Base-by-base conservation (phyloP, 2,329 filamentous ascomycete genomes). In the Fusarium concolor region DNA sequence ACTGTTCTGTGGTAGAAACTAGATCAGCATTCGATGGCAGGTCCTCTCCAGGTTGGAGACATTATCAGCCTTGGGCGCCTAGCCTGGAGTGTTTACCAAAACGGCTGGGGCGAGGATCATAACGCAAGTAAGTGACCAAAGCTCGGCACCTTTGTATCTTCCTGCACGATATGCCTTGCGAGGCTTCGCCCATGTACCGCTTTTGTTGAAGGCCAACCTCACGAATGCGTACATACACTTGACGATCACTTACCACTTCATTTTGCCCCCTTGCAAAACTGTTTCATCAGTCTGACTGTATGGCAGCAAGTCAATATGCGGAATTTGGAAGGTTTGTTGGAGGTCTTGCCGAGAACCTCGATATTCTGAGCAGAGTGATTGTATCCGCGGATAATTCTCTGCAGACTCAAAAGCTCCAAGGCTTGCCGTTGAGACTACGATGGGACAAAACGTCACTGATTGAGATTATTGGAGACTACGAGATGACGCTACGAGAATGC, bases 271-370 rank as follows among this genome's bases (percentile, higher is more conserved):
- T 29, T 44, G 10, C n/a, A 17, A 22, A 24, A 20, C 11, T 15
- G 24, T 17, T 28, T 17, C 42, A 11, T 10, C 17, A 7, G 29
- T 53, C 60, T 72, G 26, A 71, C 46, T 18, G 15, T 35, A 17
- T 35, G 39, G 2, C 37, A 78, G 76, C 71, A 35, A 72, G 51
- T 15, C 74, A 79, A 55, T 79, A 79, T 58, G 38, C 43, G 15
- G 77, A 77, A 29, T 79, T 79, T 47, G 74, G 75, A 24, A 61
- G 62, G 33, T 77, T 79, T 51, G 71, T 79, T 3, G 66, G 56
- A 42, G 68, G 70, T 29, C 73, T 79, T 7, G 76, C 71, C 4
- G 56, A 74, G 37, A 78, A 71, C 52, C 76, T 79, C 47, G 69
- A 77, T 17, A 68, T 75, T 10, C 74, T 79, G n/a, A 66, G 53